Evolutionary conservation across 345 rosid genomes (phyloP).

Genomic region (Hypericum androsaemum): DNA sequence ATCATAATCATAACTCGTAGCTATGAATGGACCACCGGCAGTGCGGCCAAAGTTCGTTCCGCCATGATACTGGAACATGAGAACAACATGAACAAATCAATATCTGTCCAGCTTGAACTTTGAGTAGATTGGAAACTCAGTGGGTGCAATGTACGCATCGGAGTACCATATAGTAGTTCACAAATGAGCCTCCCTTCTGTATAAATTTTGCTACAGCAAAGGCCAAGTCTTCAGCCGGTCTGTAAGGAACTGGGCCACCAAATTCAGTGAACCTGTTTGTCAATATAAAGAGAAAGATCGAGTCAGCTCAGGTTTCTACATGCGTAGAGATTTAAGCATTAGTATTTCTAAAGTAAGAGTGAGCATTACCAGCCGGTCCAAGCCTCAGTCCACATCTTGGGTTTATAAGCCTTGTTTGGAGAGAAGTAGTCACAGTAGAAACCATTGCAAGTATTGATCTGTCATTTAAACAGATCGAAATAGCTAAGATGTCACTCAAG

Average conservation of each 20-base stretch:
- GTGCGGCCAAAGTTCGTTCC: conserved; percentile 99
- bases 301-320: background rate
- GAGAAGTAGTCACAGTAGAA: conserved; percentile 96
- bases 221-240: conserved; percentile 96
- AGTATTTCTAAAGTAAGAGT: background rate
- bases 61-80: conserved; percentile 68
- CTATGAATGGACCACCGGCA: conserved; percentile 99
- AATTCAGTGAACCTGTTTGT: conserved; percentile 77
- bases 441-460: conserved; percentile 97
- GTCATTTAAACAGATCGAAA: conserved; percentile 11
- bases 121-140: conserved; percentile 3
- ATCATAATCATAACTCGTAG: conserved; percentile 95
- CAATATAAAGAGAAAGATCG: conserved; percentile 3
- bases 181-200: conserved; percentile 90
- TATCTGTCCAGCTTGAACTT: conserved; percentile 8
- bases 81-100: conserved; percentile 11
- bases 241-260: conserved; percentile 87
- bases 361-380: conserved; percentile 96
- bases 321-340: no score
- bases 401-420: conserved; percentile 89
- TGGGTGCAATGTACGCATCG: conserved; percentile 5
- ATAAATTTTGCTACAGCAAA: conserved; percentile 93
- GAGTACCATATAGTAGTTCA: conserved; percentile 91
- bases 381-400: conserved; percentile 99
- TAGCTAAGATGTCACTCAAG: background rate